Percentiles rank a stretch among this genome's conserved stretches.
These are phyloP conservation scores for Mycotypha africana DNA, from an alignment of 371 early-diverging fungal genomes.

Conservation along the genomic window DNA sequence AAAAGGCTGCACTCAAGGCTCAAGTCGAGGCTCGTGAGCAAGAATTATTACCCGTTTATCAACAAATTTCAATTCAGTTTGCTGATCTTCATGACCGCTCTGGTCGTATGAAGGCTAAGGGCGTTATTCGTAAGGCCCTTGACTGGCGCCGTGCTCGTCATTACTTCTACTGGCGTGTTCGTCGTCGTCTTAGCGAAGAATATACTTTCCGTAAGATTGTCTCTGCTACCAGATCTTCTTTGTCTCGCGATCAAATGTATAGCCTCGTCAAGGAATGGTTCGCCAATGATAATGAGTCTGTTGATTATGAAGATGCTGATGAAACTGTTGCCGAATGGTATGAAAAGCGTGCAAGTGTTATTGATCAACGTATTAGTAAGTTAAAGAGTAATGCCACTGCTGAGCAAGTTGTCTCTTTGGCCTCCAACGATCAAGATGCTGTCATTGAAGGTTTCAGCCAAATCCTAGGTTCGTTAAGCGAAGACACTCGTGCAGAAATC, in stretches of 20 bases:
- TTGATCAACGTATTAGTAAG: slow-evolving; percentile 43
- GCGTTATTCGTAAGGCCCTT: slow-evolving; percentile 75
- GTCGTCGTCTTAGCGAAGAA: slow-evolving; percentile 76
- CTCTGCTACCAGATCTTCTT: slow-evolving; percentile 27
- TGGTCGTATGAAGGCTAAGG: slow-evolving; percentile 96
- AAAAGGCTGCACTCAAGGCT: slow-evolving; percentile 58
- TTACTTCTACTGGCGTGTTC: slow-evolving; percentile 93
- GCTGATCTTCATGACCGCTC: slow-evolving; percentile 97
- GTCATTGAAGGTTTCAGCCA: slow-evolving; percentile 45
- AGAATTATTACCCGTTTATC: slow-evolving; percentile 83
- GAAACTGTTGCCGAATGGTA: slow-evolving; percentile 59
- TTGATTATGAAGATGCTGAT: slow-evolving; percentile 51
- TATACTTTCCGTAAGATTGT: slow-evolving; percentile 55
- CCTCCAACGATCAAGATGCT: slow-evolving; percentile 38
- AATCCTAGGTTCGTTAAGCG: slow-evolving; percentile 34
- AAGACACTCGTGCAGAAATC: slow-evolving; percentile 35
- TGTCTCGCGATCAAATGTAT: slow-evolving; percentile 46
- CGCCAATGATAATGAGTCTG: slow-evolving; percentile 21
- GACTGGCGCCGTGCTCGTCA: slow-evolving; percentile 80
- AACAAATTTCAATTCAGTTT: slow-evolving; percentile 93
- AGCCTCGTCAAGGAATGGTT: slow-evolving; percentile 57
- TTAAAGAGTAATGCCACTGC: slow-evolving; percentile 32
- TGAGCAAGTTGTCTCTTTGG: slow-evolving; percentile 33
- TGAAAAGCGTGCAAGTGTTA: slow-evolving; percentile 41
- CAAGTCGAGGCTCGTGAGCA: slow-evolving; percentile 80